Conservation (phyloP, 2,329 filamentous ascomycete species). For the Macrophomina tecta region DNA sequence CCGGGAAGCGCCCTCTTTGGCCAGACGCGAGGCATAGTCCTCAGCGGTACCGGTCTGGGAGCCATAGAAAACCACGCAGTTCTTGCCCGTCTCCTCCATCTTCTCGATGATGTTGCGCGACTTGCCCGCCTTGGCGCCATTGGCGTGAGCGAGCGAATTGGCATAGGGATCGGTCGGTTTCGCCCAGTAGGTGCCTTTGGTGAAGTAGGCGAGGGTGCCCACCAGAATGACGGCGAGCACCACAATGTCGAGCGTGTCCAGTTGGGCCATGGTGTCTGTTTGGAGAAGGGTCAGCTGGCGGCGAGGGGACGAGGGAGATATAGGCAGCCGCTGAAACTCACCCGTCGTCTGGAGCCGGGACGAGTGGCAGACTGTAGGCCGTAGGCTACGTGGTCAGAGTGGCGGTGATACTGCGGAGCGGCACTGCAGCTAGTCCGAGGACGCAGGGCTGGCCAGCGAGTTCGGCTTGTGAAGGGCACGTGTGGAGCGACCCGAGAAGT, state of each 20-base stretch:
- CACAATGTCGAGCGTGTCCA: conserved; percentile 93
- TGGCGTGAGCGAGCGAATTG: conserved; percentile 70
- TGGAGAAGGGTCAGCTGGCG: conserved; percentile 32
- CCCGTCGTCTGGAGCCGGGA: conserved; percentile 3
- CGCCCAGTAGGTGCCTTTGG: conserved; percentile 94
- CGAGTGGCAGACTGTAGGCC: conserved; percentile 1
- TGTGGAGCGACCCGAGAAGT: conserved; percentile 23
- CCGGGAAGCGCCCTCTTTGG: conserved; percentile 95
- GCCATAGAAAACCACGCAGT: conserved; percentile 97
- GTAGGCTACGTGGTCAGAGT: conserved; percentile 26
- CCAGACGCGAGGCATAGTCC: conserved; percentile 93
- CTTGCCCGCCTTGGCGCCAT: conserved; percentile 76
- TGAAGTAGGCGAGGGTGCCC: conserved; percentile 94
- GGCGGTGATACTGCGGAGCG: conserved; percentile 24
- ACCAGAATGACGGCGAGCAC: conserved; percentile 86
- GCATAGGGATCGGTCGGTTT: conserved; percentile 89
- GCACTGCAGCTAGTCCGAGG: conserved; percentile 12
- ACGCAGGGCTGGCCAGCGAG: conserved; percentile 9
- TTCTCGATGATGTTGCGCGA: conserved; percentile 93
- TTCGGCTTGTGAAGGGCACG: conserved; percentile 23
- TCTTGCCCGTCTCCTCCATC: conserved; percentile 94
- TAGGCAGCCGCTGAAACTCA: conserved; percentile 20
- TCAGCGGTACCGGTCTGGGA: conserved; percentile 98
- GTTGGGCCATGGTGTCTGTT: conserved; percentile 83
- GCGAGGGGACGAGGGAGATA: conserved; percentile 5